Conservation (phyloP, 306 rosid species). For the Mimosa bimucronata region DNA sequence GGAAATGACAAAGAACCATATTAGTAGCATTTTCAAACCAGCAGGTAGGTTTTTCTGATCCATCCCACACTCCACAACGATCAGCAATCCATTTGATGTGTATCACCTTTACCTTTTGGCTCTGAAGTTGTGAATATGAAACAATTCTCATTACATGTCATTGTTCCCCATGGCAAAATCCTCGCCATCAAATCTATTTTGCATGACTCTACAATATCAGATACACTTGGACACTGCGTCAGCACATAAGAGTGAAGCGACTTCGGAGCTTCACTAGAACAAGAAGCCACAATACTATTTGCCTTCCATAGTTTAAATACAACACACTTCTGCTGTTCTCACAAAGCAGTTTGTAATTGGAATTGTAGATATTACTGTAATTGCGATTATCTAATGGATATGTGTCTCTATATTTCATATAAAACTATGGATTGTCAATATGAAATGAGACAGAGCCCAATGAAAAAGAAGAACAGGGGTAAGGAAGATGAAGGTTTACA, state of each 20-base stretch:
- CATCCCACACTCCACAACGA: background rate
- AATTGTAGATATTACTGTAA: background rate
- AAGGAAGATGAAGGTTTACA: too few species aligned
- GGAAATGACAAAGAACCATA: background rate
- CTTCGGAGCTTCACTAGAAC: background rate
- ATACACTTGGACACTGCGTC: background rate
- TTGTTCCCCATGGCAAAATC: constrained; percentile 4
- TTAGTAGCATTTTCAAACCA: background rate
- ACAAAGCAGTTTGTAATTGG: background rate
- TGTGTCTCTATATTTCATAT: too few species aligned
- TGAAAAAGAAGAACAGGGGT: too few species aligned
- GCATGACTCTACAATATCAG: background rate
- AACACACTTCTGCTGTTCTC: background rate
- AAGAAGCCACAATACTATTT: background rate
- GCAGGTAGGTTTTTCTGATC: background rate
- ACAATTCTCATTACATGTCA: constrained; percentile 1
- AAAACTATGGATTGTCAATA: too few species aligned
- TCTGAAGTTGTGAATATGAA: background rate
- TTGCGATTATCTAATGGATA: background rate
- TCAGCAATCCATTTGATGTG: background rate
- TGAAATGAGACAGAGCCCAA: too few species aligned
- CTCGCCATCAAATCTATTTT: constrained; percentile 5
- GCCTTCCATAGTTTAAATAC: background rate
- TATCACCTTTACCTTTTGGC: constrained; percentile 6
- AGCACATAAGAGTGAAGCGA: background rate